phyloP scores from a whole-genome alignment of 2,329 filamentous ascomycete genomes.

The Fusarium sp. region DNA sequence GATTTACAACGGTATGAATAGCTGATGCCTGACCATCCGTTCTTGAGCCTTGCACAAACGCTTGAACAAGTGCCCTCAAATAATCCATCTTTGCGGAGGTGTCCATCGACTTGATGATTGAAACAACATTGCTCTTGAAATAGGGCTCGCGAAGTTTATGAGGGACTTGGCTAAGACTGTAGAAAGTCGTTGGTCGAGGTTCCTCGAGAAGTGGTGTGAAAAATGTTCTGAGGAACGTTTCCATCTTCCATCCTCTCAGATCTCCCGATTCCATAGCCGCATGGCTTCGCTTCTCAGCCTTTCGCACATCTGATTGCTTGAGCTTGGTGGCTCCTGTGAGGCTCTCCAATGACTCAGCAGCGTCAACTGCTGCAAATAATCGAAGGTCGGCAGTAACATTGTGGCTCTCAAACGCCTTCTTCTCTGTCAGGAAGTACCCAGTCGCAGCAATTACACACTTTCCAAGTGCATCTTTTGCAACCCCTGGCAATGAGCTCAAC shows the following conservation, averaged over 20 bases:
- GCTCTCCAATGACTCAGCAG: conserved; percentile 40
- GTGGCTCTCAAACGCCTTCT: conserved; percentile 45
- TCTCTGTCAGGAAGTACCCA: conserved; percentile 46
- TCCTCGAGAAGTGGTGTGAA: conserved; percentile 49
- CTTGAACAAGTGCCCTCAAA: conserved; percentile 52
- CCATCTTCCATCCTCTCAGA: conserved; percentile 58
- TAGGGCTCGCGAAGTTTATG: conserved; percentile 47
- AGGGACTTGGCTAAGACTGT: conserved; percentile 45
- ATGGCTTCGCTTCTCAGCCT: conserved; percentile 52
- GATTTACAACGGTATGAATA: conserved; percentile 55
- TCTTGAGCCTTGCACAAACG: conserved; percentile 46
- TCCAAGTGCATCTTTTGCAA: conserved; percentile 45
- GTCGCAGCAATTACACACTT: conserved; percentile 44
- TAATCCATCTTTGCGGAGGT: conserved; percentile 52
- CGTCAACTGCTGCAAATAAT: conserved; percentile 51
- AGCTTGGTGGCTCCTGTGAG: conserved; percentile 39
- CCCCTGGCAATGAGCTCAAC: conserved; percentile 39
- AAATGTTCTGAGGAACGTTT: conserved; percentile 56
- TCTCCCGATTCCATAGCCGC: conserved; percentile 51
- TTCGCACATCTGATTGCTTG: conserved; percentile 49
- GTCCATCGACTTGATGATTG: conserved; percentile 50
- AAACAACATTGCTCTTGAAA: conserved; percentile 48
- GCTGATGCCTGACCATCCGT: conserved; percentile 57
- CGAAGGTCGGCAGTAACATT: conserved; percentile 40
- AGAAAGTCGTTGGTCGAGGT: conserved; percentile 51